Base-by-base conservation (phyloP, 352 stramenopile species). In the Pythium oligandrum region DNA sequence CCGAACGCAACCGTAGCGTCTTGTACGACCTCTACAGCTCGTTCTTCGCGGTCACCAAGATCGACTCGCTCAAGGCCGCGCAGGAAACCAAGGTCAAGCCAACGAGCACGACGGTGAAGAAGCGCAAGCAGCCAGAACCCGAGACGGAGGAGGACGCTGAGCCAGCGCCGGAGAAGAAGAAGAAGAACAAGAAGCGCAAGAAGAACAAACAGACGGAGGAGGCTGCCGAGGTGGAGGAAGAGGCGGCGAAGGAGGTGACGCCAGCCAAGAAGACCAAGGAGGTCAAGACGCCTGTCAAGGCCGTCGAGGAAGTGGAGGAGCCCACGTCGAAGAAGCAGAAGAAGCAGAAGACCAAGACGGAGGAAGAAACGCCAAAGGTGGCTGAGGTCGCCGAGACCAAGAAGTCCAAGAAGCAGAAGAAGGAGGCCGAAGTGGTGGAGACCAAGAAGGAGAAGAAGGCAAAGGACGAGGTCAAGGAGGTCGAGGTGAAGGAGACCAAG, bases 11-110 rank as follows among this genome's bases (percentile, higher is more conserved):
- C 71, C 83, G 83, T 26, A 71, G 71, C 34, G 69, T 73, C 10
- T 68, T 93, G 4, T 93, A 93, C 70, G 77, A 83, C 26, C 51
- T 93, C 51, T 90, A 92, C 68, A 73, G 73, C 48, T 76, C 86
- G 51, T 90, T 89, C 40, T 88, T 81, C 51, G 54, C 58, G 17
- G 37, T 78, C 34, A 93, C 83, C 45, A 79, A 90, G 44, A 56
- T 90, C 9, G 78, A 93, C 56, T 92, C 83, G 51, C 71, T 90
- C 56, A 80, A 90, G 65, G 71, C 60, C 46, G 61, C 58, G 10
- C 71, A 77, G 36, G 63, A 70, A 12, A 51, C 30, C 0, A 46
- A 47, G 31, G 42, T 60, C 10, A 68, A 62, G 39, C 57, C 57
- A 6, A 68, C 50, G 6, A 34, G 55, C 43, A 49, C 54, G 39